Base-by-base conservation (phyloP, 1,139 yeast species). In the Geotrichum carabidarum region DNA sequence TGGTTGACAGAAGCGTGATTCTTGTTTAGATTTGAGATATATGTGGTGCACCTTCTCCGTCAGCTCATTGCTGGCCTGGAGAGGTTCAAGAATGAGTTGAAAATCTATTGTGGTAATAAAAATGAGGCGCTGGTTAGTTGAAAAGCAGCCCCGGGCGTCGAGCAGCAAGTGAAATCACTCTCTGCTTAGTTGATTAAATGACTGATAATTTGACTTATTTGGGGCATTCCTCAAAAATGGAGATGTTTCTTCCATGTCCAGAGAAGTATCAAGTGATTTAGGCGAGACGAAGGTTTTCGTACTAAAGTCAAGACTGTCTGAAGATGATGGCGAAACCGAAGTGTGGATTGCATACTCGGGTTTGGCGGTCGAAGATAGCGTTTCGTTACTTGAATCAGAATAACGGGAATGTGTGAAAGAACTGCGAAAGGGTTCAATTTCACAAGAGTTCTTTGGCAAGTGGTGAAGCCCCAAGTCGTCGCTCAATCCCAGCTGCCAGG, bases 401-500 rank as follows among this genome's bases (percentile, higher is more conserved):
- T 43, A 43, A 9, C 35, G 34, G 11, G 31, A 31, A 14, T 15
- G 14, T 14, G 40, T 17, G 50, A 47, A 47, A 37, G 50, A 37
- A 37, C 48, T 22, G 17, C 32, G 9, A 14, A 44, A 44, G 12
- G 40, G 44, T 34, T 50, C 52, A 50, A 50, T 43, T 37, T 50
- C 53, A 34, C 32, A 32, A 37, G 36, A 14, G 34, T 47, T 48
- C 35, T 47, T 50, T n/a, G 15, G 38, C 14, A 45, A 38, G 31
- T 46, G 54, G 37, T 48, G 47, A 15, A 55, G 50, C n/a, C 51
- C 55, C 17, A 46, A 27, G 44, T 49, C 53, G 53, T 56, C 58
- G 42, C 48, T 54, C 41, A 53, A 51, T 11, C 58, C 57, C 14
- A 58, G 68, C 35, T 78, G 70, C 71, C 76, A 71, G 44, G 84